Base-by-base conservation (phyloP, 495 filamentous ascomycete genomes). In the Aspergillus cavernicola region DNA sequence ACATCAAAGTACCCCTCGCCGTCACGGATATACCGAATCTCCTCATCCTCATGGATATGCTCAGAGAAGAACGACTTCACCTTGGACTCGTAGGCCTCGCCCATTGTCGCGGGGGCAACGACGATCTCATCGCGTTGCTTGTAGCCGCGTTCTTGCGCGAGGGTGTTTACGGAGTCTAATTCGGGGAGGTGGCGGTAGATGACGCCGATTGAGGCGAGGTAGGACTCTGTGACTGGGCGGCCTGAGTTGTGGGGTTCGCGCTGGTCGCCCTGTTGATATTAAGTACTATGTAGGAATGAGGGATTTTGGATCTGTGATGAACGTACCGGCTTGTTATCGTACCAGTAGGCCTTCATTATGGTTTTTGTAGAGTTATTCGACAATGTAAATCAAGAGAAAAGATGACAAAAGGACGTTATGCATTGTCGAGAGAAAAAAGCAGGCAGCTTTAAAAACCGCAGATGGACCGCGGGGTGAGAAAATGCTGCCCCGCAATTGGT, bases 31-130 rank as follows among this genome's bases (percentile, higher is more conserved):
- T 97, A 98, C n/a, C 93, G 80, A 53, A 98, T 98, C 82, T 98
- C 93, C 77, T 98, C 93, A 64, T 97, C 95, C 74, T 98, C 93
- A 60, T 98, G 93, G 60, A 97, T 71, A 69, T 98, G 93, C 78
- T 98, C 93, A 38, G 86, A 66, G 75, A 97, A 97, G 76, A 98
- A 98, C 53, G 66, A 82, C 73, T 88, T 90, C 54, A 98, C 88
- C 65, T 97, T 97, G 54, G 84, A 80, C 72, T 98, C 93, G 60
- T 78, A 79, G 24, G 80, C 70, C 36, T 79, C 85, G 46, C 92
- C 92, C 90, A 97, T 91, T 50, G 82, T 86, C 55, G 80, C 79
- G 0, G 90, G 92, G 18, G 89, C 92, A n/a, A 97, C 87, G 56
- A 78, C 85, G 64, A 97, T 86, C 70, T 92, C 84, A 70, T 98